Base-by-base conservation (phyloP, 2,329 filamentous ascomycete species). In the Exophiala aquamarina region DNA sequence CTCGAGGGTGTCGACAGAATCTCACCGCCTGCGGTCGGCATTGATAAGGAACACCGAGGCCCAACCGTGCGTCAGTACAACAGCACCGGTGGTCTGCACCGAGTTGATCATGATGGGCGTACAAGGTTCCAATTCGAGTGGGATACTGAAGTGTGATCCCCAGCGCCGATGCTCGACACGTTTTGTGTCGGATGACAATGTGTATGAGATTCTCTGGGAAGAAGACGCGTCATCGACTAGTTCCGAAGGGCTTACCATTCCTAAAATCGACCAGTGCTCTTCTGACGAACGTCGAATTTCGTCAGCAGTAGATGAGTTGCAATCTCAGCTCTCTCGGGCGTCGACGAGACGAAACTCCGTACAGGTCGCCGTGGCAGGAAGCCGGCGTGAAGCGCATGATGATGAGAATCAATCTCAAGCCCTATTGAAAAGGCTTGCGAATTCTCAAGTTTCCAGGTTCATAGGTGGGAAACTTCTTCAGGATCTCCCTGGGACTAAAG, bases 181-280 rank as follows among this genome's bases (percentile, higher is more conserved):
- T 17, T 58, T 53, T 38, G 31, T 56, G 5, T 55, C 57, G 10
- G 45, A 50, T 13, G 41, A 47, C 28, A 36, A 21, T n/a, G 45
- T 52, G 35, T 55, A 56, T 20, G 57, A 59, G 38, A 50, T 59
- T 17, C 53, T 59, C 19, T 58, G 57, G 57, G 57, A 56, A 26
- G 53, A 53, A 33, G 52, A 55, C 23, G 41, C 35, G n/a, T 51
- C 50, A 11, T 37, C 40, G 29, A 29, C 40, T 6, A 44, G 31
- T 17, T 52, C 44, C 11, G 41, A 47, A 13, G 46, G 36, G 9
- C 18, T 37, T 28, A 17, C 47, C 7, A 44, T 29, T 11, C 34
- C 49, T 42, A 21, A n/a, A 37, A 17, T 20, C n/a, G 44, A 28
- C 9, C 21, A 26, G 23, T 43, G 41, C 4, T 32, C 41, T 14